These are phyloP conservation scores for Botrytis medusae DNA, from an alignment of 2,329 filamentous ascomycete genomes.

Conservation along the genomic window DNA sequence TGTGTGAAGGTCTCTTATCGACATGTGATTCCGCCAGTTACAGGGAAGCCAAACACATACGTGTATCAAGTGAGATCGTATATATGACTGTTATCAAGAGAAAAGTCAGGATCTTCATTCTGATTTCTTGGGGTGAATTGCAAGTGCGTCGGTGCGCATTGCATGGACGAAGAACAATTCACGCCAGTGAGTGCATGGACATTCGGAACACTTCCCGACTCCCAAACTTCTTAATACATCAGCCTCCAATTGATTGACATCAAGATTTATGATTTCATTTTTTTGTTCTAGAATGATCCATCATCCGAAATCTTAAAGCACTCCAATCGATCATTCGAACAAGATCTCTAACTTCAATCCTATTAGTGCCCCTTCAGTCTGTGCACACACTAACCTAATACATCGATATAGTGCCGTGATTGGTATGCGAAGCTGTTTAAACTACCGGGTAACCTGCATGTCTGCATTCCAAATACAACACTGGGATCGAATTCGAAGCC, in stretches of 20 bases:
- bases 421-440: not conserved
- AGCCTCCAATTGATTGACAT: not conserved
- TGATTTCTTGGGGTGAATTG: not conserved
- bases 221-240: not conserved
- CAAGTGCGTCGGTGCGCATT: not conserved
- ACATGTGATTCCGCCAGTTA: not conserved
- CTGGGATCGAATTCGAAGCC: not conserved
- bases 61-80: not conserved
- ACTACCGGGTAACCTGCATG: not conserved
- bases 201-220: not conserved
- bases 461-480: not conserved
- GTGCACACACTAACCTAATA: not conserved
- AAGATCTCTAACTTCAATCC: not conserved
- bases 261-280: not conserved
- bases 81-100: not conserved
- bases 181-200: not conserved
- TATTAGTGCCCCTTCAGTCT: not conserved
- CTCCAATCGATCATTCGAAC: not conserved
- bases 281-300: not conserved
- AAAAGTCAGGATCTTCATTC: not conserved
- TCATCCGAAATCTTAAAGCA: not conserved
- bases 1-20: not conserved
- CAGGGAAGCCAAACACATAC: not conserved
- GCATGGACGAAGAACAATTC: not conserved
- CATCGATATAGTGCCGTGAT: not conserved